These are phyloP conservation scores for Glaciozyma antarctica DNA, from an alignment of 768 basidiomycete genomes.

Conservation along the genomic window DNA sequence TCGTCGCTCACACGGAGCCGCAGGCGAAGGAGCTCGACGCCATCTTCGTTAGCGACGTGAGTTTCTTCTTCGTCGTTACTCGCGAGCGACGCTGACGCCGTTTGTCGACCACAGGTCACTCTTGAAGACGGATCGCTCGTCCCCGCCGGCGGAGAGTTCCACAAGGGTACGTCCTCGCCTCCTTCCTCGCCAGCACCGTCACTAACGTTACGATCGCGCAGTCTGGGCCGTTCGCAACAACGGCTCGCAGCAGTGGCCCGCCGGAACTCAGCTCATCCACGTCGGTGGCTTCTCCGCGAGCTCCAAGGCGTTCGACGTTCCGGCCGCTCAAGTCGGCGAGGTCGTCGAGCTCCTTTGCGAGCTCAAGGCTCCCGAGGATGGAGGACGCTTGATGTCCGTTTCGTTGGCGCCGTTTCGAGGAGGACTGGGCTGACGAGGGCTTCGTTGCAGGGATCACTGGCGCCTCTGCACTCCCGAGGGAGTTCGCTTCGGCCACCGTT, in stretches of 20 bases:
- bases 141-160: slow-evolving; percentile 38
- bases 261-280: slow-evolving; percentile 17
- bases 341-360: slow-evolving; percentile 19
- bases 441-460: slow-evolving; percentile 14
- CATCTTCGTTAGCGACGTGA: slow-evolving; percentile 23
- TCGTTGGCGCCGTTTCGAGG: not conserved
- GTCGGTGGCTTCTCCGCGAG: slow-evolving; percentile 31
- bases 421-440: not conserved
- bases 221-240: slow-evolving; percentile 39
- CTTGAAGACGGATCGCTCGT: slow-evolving; percentile 37
- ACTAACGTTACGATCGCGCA: too few relatives aligned
- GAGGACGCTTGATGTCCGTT: slow-evolving; percentile 13
- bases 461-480: slow-evolving; percentile 11
- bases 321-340: slow-evolving; percentile 7
- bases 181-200: too few relatives aligned
- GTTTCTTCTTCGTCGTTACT: not conserved
- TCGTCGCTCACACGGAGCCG: not conserved
- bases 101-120: slow-evolving; percentile 27
- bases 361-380: slow-evolving; percentile 26
- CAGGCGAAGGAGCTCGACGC: not conserved
- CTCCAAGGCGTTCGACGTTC: not conserved
- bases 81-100: not conserved
- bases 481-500: slow-evolving; percentile 17
- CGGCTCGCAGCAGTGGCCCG: slow-evolving; percentile 26
- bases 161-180: slow-evolving; percentile 30